phyloP scores from a whole-genome alignment of 306 rosid species.

The Pueraria montana region DNA sequence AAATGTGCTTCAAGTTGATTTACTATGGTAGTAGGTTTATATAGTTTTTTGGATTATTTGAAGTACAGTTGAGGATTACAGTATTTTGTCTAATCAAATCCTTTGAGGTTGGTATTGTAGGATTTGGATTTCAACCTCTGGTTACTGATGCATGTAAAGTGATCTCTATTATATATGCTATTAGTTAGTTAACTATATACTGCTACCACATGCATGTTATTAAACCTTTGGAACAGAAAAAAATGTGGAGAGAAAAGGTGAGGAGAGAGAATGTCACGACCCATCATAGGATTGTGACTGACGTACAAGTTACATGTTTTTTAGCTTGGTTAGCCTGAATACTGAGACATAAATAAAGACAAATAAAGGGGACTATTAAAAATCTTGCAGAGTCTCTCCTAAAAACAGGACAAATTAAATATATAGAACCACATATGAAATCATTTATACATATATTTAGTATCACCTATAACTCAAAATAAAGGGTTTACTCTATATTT shows the following conservation, averaged over 20 bases:
- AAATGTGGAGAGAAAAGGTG: not conserved
- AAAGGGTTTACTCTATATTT: too few species aligned
- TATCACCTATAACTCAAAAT: too few species aligned
- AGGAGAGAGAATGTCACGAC: too few species aligned
- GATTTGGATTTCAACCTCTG: conserved; percentile 8
- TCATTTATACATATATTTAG: too few species aligned
- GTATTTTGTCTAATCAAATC: conserved; percentile 29
- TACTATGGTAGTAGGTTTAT: conserved; percentile 18
- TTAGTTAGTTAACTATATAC: not conserved
- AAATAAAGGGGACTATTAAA: too few species aligned
- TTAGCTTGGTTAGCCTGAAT: too few species aligned
- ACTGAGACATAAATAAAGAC: too few species aligned
- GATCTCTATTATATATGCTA: not conserved
- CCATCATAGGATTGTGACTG: too few species aligned
- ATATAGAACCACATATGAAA: too few species aligned
- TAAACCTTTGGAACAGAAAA: not conserved
- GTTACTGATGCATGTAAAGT: conserved; percentile 44
- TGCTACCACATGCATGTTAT: not conserved
- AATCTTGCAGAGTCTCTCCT: too few species aligned
- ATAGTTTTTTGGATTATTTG: conserved; percentile 28
- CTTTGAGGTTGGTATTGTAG: not conserved
- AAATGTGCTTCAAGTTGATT: conserved; percentile 27
- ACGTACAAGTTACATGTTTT: too few species aligned
- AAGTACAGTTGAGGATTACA: conserved; percentile 16
- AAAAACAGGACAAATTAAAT: too few species aligned